phyloP scores from a whole-genome alignment of 768 basidiomycete genomes.

The Hygrocybe coccinea region DNA sequence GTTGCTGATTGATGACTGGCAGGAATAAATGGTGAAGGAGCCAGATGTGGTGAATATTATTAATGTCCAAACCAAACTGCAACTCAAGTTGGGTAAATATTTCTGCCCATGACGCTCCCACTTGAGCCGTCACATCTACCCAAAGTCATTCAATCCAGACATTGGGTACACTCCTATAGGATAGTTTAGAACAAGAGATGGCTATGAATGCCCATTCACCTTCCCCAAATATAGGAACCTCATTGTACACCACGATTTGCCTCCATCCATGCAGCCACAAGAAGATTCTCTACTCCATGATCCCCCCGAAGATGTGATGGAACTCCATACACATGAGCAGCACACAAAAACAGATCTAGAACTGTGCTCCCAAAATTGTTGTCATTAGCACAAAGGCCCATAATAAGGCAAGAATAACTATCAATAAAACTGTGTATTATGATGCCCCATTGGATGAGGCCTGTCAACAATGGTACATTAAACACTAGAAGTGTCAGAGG shows the following conservation, averaged over 20 bases:
- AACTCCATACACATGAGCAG: slow-evolving; percentile 20
- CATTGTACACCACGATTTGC: slow-evolving; percentile 9
- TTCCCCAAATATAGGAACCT: slow-evolving; percentile 31
- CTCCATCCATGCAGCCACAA: slow-evolving; percentile 32
- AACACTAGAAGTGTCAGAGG: neutral
- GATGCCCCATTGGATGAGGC: slow-evolving; percentile 30
- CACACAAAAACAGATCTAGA: slow-evolving; percentile 26
- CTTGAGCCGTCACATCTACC: slow-evolving; percentile 30
- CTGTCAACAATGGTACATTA: slow-evolving; percentile 11
- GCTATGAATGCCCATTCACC: slow-evolving; percentile 14
- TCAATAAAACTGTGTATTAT: slow-evolving; percentile 35
- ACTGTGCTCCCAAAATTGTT: slow-evolving; percentile 40
- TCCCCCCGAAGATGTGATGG: slow-evolving; percentile 34
- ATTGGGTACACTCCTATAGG: slow-evolving; percentile 34
- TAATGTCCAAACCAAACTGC: slow-evolving; percentile 25
- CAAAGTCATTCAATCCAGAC: slow-evolving; percentile 37
- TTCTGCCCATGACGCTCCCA: slow-evolving; percentile 30
- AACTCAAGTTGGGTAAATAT: slow-evolving; percentile 30
- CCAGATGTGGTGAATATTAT: slow-evolving; percentile 32
- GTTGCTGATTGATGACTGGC: slow-evolving; percentile 22
- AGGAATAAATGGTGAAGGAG: slow-evolving; percentile 36
- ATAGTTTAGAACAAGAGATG: neutral
- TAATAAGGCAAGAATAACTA: slow-evolving; percentile 27
- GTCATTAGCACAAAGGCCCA: slow-evolving; percentile 29
- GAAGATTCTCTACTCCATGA: slow-evolving; percentile 36